phyloP scores from a whole-genome alignment of 2,329 filamentous ascomycete genomes.

The Paracoccidioides lutzii region DNA sequence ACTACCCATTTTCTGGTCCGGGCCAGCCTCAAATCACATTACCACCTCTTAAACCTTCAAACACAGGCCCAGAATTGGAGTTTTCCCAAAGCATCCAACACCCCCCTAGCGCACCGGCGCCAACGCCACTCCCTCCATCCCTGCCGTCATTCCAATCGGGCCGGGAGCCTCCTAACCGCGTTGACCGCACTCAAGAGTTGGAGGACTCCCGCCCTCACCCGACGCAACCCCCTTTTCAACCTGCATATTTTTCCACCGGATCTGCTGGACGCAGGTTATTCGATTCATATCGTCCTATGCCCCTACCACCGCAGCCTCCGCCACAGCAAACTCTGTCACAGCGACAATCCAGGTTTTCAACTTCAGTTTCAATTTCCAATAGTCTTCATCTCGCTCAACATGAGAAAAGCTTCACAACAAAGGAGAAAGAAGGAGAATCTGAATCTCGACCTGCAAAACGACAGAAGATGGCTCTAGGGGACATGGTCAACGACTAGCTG shows the following conservation, averaged over 20 bases:
- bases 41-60: constrained; percentile 6
- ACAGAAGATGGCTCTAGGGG: constrained; percentile 11
- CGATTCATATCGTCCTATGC: not conserved
- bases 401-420: not conserved
- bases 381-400: not conserved
- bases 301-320: not conserved
- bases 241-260: not conserved
- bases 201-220: not conserved
- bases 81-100: not conserved
- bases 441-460: constrained; percentile 7
- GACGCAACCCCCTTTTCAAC: constrained; percentile 1
- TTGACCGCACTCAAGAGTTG: not conserved
- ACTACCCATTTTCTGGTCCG: not conserved
- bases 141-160: not conserved
- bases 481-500: constrained; percentile 12
- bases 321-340: not conserved
- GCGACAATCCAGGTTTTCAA: constrained; percentile 1
- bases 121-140: not conserved
- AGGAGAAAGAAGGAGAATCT: not conserved
- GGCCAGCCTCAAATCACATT: constrained; percentile 3
- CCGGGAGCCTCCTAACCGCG: not conserved
- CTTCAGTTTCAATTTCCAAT: not conserved
- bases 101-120: not conserved
- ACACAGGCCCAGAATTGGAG: constrained; percentile 1
- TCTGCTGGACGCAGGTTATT: not conserved